A percentile compares a stretch with the other conserved stretches of the same genome.
Evolutionary conservation across 768 basidiomycete species (phyloP).

Genomic region (Dacryopinax spathularia): DNA sequence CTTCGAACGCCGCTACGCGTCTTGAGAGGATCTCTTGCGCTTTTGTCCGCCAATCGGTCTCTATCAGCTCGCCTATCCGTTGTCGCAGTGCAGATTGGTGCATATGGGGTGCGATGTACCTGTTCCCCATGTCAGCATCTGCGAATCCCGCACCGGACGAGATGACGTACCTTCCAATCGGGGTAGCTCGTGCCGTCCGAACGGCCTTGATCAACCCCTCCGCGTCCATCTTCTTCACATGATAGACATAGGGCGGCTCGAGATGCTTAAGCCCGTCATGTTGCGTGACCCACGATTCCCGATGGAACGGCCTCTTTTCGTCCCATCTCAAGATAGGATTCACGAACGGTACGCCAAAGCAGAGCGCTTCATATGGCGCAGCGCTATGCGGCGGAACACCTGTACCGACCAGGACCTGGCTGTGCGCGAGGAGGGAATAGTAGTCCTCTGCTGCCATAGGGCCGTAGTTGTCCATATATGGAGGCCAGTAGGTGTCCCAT

Average conservation of each 20-base stretch:
- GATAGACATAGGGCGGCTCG: constrained; percentile 18
- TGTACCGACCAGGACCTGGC: constrained; percentile 10
- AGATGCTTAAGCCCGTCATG: constrained; percentile 15
- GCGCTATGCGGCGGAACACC: constrained; percentile 8
- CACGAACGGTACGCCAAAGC: constrained; percentile 9
- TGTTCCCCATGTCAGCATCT: background rate
- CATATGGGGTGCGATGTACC: background rate
- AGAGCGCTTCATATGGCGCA: constrained; percentile 10
- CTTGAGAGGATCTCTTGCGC: background rate
- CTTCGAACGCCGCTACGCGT: background rate
- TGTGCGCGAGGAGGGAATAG: background rate
- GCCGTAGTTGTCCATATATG: background rate
- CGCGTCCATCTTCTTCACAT: constrained; percentile 14
- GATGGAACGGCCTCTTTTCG: constrained; percentile 15
- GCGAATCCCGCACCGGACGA: background rate
- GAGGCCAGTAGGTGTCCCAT: background rate
- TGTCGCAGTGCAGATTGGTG: background rate
- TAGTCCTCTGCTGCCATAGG: background rate
- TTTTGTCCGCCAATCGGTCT: background rate
- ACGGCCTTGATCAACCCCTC: constrained; percentile 12
- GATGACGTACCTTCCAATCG: constrained; percentile 8
- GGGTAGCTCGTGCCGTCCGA: constrained; percentile 10
- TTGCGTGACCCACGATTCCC: constrained; percentile 18
- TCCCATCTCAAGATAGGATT: constrained; percentile 7
- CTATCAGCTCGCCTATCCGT: background rate